Percentiles rank a stretch among this genome's conserved stretches.
Conservation (phyloP, 1,284 basidiomycete species). For the Puccinia brachypodii region DNA sequence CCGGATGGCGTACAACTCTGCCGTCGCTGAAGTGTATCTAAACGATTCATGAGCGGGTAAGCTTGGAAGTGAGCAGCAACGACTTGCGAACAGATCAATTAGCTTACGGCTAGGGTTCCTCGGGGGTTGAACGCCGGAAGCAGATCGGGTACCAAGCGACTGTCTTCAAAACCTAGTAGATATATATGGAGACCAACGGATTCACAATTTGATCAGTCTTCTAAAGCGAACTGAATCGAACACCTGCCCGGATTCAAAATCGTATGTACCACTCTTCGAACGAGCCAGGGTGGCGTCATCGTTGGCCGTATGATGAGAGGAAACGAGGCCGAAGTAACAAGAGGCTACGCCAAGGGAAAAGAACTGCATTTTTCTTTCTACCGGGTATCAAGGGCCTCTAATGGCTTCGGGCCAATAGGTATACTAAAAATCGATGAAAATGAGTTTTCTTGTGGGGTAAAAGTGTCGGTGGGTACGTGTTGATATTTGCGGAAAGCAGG, state of each 20-base stretch:
- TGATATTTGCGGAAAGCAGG: not conserved
- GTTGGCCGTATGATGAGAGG: conserved; percentile 1
- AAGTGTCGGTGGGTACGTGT: too few species aligned
- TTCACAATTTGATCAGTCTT: not conserved
- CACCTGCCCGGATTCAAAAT: not conserved
- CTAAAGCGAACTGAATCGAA: not conserved
- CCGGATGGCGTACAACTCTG: conserved; percentile 1
- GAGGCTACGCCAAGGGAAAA: not conserved
- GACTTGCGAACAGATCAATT: not conserved
- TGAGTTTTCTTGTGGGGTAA: not conserved
- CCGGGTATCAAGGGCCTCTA: not conserved
- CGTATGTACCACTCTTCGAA: not conserved
- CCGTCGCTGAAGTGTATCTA: conserved; percentile 3
- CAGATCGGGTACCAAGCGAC: conserved; percentile 4
- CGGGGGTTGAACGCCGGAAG: conserved; percentile 16
- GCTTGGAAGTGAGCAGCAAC: not conserved
- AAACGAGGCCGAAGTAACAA: not conserved
- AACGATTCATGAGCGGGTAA: not conserved
- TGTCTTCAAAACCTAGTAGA: not conserved
- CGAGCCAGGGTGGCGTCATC: conserved; percentile 1
- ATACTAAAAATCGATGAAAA: not conserved
- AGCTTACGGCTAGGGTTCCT: not conserved
- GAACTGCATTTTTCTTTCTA: not conserved
- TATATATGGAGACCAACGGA: not conserved
- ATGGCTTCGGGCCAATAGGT: not conserved